Base-by-base conservation (phyloP, 2,329 filamentous ascomycete species). In the Ceratocystis variospora region DNA sequence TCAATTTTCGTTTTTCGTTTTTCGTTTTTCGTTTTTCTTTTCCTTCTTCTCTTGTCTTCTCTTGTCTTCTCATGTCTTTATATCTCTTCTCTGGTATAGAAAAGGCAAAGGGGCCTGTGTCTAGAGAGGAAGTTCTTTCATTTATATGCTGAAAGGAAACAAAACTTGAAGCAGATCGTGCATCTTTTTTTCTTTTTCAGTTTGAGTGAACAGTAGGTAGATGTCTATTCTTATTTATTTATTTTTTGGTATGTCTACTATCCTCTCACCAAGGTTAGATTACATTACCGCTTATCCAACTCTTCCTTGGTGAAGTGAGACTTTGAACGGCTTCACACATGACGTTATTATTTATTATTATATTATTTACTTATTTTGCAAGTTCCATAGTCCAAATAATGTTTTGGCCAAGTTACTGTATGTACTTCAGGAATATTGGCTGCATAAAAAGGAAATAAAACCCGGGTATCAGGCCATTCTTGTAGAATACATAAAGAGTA, bases 41-140 rank as follows among this genome's bases (percentile, higher is more conserved):
- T 7, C 5, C 5, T 63, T 68, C 64, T 66, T 45, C 31, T 31
- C 17, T 17, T 31, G 25, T 68, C 64, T 66, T 45, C 31, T 31
- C 17, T 17, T 31, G 25, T 59, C 33, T 31, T 37, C 53, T 7
- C n/a, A 10, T 41, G 2, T 53, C 25, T 53, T 25, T 50, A 12
- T 45, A n/a, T 53, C 48, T 53, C 48, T 53, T 25, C 22, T 25
- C 22, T 25, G 10, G 48, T 53, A 53, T 53, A 28, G 19, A 28
- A 25, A 7, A 25, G 19, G 48, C 48, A 22, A 53, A 48, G 45
- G 3, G 5, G 17, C 45, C 45, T 48, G 17, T 53, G 1, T 19
- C 8, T 25, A 15, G 4, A 25, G 48, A 53, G 48, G 19, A 4
- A 10, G 10, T 17, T 19, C 8, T 28, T 53, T 28, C 19, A 53